These are phyloP conservation scores for Globisporangium canariense DNA, from an alignment of 352 stramenopile species.

Conservation along the genomic window DNA sequence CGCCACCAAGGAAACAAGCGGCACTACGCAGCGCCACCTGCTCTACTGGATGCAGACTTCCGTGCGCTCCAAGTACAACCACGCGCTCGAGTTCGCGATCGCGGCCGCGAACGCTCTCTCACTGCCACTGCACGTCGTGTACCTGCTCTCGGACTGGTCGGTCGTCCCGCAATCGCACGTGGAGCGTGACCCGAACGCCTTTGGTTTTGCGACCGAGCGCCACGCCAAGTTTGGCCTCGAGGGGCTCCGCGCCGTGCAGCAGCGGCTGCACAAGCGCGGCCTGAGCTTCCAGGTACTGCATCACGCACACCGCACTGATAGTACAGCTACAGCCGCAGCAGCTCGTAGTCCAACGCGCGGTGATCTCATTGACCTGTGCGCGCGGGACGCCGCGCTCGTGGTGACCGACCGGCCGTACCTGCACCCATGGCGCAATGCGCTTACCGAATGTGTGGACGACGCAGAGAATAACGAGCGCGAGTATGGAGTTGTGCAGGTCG, in stretches of 20 bases:
- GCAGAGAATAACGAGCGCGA: conserved; percentile 28
- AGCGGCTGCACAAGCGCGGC: conserved; percentile 39
- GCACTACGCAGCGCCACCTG: conserved; percentile 25
- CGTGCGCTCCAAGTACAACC: conserved; percentile 80
- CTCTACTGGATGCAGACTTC: conserved; percentile 90
- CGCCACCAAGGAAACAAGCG: not conserved
- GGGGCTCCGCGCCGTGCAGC: conserved; percentile 46
- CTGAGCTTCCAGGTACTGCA: conserved; percentile 68
- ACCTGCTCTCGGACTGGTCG: conserved; percentile 59
- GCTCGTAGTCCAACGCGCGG: conserved; percentile 19
- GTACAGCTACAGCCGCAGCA: conserved; percentile 4
- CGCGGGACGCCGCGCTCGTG: conserved; percentile 52
- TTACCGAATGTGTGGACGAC: conserved; percentile 37
- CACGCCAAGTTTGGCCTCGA: conserved; percentile 77
- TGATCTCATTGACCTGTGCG: conserved; percentile 43
- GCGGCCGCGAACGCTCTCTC: conserved; percentile 57
- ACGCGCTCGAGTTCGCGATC: conserved; percentile 75
- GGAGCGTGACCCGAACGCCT: conserved; percentile 52
- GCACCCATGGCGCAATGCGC: conserved; percentile 41
- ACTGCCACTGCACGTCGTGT: conserved; percentile 75
- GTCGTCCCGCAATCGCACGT: conserved; percentile 22
- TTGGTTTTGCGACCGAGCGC: conserved; percentile 59
- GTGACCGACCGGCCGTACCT: conserved; percentile 80
- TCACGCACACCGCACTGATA: conserved; percentile 27
- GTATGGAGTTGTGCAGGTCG: conserved; percentile 90